A percentile compares a stretch with the other conserved stretches of the same genome.
These are phyloP conservation scores for Vanderwaltozyma tropicalis DNA, from an alignment of 805 yeast species.

Conservation along the genomic window DNA sequence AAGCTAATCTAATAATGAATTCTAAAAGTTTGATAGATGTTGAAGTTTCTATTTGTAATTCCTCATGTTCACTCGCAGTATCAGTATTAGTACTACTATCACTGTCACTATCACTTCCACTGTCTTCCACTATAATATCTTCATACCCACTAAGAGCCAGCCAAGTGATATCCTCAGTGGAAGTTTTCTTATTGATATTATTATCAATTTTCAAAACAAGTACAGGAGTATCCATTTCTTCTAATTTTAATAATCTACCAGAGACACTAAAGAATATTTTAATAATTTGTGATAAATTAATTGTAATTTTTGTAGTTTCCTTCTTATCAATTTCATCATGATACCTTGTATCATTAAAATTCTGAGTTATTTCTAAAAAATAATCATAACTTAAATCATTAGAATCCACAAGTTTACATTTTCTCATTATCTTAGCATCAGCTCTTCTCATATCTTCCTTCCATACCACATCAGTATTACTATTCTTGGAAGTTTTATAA, in stretches of 20 bases:
- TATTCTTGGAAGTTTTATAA: conserved; percentile 32
- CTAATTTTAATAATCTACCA: conserved; percentile 52
- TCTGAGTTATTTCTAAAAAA: conserved; percentile 40
- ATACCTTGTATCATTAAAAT: conserved; percentile 59
- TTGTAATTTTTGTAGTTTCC: conserved; percentile 8
- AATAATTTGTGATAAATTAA: conserved; percentile 35
- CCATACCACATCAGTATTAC: conserved; percentile 46
- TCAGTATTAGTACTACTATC: conserved; percentile 21
- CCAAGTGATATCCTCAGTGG: conserved; percentile 34
- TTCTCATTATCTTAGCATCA: conserved; percentile 32
- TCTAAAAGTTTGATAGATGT: conserved; percentile 47
- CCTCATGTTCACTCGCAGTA: conserved; percentile 10
- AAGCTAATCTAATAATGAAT: conserved; percentile 48
- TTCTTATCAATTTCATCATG: conserved; percentile 46
- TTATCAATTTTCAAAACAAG: conserved; percentile 44
- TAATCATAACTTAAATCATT: conserved; percentile 30
- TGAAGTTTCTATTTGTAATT: too few species aligned
- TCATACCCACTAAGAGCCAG: conserved; percentile 40
- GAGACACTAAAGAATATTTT: conserved; percentile 60
- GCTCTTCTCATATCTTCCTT: conserved; percentile 60
- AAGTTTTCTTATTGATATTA: conserved; percentile 13
- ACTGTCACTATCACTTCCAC: conserved; percentile 16
- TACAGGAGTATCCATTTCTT: conserved; percentile 55
- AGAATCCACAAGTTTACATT: conserved; percentile 2
- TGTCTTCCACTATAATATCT: conserved; percentile 9